phyloP scores from a whole-genome alignment of 106 monocot genomes.

The Dendrobium catenatum region DNA sequence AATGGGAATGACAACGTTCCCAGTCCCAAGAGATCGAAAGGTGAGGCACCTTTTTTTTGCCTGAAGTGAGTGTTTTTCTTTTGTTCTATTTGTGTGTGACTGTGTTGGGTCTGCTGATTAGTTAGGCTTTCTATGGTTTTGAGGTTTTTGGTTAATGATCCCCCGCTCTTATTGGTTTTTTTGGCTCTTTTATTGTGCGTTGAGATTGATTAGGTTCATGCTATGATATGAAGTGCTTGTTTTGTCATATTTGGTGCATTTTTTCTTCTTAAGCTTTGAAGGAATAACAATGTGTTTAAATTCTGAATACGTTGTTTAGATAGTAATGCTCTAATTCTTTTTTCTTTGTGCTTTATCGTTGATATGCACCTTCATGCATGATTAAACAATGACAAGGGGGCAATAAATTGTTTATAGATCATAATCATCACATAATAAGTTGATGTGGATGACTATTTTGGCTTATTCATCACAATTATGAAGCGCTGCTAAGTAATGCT shows the following conservation, averaged over 20 bases:
- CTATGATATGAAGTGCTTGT: background rate
- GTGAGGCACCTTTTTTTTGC: background rate
- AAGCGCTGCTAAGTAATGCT: no score
- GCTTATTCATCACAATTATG: no score
- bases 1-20: slow-evolving; percentile 15
- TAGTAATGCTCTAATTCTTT: no score
- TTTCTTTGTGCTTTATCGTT: no score
- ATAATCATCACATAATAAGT: no score
- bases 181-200: background rate
- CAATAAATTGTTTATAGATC: no score
- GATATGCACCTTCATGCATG: no score
- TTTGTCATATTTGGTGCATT: background rate
- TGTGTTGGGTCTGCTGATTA: background rate
- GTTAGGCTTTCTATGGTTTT: background rate
- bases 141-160: background rate
- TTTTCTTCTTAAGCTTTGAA: background rate
- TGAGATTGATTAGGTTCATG: no score
- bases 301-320: no score
- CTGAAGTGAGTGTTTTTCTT: background rate
- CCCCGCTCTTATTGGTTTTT: background rate
- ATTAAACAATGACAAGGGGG: no score
- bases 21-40: slow-evolving; percentile 9
- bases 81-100: background rate
- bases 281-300: background rate
- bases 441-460: no score